These are phyloP conservation scores for Termitomyces sp. DNA, from an alignment of 768 basidiomycete genomes.

Conservation along the genomic window DNA sequence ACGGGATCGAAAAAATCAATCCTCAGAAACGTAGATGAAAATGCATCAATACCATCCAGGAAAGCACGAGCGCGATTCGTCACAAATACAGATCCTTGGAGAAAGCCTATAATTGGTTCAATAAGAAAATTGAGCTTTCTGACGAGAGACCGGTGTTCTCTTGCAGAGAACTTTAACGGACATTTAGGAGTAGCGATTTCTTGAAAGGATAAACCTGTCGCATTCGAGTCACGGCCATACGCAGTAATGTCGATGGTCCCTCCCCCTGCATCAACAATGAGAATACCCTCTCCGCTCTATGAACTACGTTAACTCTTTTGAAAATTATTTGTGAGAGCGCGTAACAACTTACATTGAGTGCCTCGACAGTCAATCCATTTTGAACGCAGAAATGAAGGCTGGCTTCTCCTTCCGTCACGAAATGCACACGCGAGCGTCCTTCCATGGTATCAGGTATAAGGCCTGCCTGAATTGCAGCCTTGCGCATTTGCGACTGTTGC, in stretches of 20 bases:
- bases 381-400: conserved; percentile 54
- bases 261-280: conserved; percentile 59
- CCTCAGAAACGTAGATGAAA: neutral
- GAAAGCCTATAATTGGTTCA: conserved; percentile 32
- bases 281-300: conserved; percentile 43
- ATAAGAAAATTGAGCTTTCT: neutral
- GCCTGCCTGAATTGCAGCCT: conserved; percentile 47
- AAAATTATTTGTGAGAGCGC: neutral
- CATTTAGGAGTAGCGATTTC: conserved; percentile 49
- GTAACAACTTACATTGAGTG: conserved; percentile 24
- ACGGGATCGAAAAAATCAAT: neutral
- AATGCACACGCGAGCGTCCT: conserved; percentile 44
- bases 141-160: neutral
- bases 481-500: conserved; percentile 54
- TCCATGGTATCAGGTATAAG: conserved; percentile 40
- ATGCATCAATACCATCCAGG: conserved; percentile 29
- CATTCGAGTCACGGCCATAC: conserved; percentile 34
- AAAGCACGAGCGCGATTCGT: conserved; percentile 36
- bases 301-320: neutral
- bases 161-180: conserved; percentile 17
- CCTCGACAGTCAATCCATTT: conserved; percentile 36
- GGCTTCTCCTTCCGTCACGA: conserved; percentile 66
- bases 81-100: conserved; percentile 49
- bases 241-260: conserved; percentile 61
- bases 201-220: conserved; percentile 30